Percentiles rank a stretch among this genome's conserved stretches.
phyloP scores from a whole-genome alignment of 2,329 filamentous ascomycete species.

The Pseudocercospora fuligena region DNA sequence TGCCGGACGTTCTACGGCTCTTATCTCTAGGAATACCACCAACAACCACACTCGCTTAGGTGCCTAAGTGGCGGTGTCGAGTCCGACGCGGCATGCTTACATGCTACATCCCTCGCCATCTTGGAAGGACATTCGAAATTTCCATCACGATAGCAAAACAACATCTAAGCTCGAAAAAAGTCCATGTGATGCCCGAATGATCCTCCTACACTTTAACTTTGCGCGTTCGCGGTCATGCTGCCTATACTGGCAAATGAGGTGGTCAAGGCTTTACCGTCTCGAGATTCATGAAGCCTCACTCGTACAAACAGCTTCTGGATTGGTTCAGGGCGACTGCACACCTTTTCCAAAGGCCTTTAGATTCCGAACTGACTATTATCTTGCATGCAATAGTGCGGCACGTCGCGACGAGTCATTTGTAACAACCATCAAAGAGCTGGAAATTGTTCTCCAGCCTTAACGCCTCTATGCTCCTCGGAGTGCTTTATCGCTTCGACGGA shows the following conservation, averaged over 20 bases:
- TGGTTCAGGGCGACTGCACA: conserved; percentile 3
- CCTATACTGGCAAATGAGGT: conserved; percentile 8
- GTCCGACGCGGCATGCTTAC: conserved; percentile 7
- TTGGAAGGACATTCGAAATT: neutral
- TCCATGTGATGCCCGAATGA: conserved; percentile 10
- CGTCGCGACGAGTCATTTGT: conserved; percentile 7
- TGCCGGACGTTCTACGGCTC: conserved; percentile 6
- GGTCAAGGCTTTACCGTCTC: conserved; percentile 15
- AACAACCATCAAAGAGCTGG: neutral
- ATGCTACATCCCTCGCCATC: conserved; percentile 8
- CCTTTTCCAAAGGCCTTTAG: conserved; percentile 12
- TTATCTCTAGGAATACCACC: neutral
- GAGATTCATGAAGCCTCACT: conserved; percentile 3
- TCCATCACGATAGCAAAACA: neutral
- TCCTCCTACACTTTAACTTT: neutral
- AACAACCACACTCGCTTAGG: conserved; percentile 9
- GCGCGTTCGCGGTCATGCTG: conserved; percentile 1
- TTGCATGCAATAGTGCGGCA: neutral
- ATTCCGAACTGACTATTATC: neutral
- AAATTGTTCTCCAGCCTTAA: neutral
- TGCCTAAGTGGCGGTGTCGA: conserved; percentile 6
- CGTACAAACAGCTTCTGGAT: neutral
- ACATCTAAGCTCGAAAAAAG: neutral
- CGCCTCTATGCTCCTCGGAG: neutral
- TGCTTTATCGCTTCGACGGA: neutral